Conservation (phyloP, 2,329 filamentous ascomycete genomes). For the Neofusicoccum parvum region DNA sequence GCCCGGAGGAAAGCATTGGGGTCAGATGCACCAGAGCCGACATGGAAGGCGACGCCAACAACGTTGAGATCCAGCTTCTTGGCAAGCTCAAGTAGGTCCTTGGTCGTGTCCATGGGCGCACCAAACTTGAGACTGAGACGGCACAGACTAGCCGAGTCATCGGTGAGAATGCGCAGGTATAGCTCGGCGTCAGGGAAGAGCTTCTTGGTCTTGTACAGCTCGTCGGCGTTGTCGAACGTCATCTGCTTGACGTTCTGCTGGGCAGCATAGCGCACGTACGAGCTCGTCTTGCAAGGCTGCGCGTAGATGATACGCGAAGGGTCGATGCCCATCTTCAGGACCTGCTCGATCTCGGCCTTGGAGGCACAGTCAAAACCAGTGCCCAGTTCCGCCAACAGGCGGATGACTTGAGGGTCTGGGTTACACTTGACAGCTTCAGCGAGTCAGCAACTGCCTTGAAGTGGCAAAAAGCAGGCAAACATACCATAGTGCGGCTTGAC, state of each 20-base stretch:
- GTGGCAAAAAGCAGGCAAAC: conserved; percentile 32
- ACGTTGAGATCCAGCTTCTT: conserved; percentile 84
- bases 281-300: conserved; percentile 99
- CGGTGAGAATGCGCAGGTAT: conserved; percentile 91
- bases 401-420: conserved; percentile 85
- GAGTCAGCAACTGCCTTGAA: conserved; percentile 29
- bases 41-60: conserved; percentile 95
- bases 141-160: conserved; percentile 92
- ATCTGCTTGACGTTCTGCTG: conserved; percentile 89
- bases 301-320: conserved; percentile 96
- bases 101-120: conserved; percentile 80
- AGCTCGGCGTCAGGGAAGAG: conserved; percentile 88
- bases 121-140: conserved; percentile 97
- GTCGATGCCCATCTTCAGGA: conserved; percentile 78
- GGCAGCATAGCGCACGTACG: conserved; percentile 89
- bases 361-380: conserved; percentile 98
- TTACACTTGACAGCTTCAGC: conserved; percentile 92
- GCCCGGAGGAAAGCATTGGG: conserved; percentile 89
- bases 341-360: conserved; percentile 94
- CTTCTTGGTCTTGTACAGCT: conserved; percentile 96
- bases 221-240: conserved; percentile 98
- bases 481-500: conserved; percentile 95
- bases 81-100: conserved; percentile 75
- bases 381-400: conserved; percentile 83
- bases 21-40: conserved; percentile 93